These are phyloP conservation scores for Saccharomycopsis fermentans DNA, from an alignment of 805 yeast species.

Conservation along the genomic window DNA sequence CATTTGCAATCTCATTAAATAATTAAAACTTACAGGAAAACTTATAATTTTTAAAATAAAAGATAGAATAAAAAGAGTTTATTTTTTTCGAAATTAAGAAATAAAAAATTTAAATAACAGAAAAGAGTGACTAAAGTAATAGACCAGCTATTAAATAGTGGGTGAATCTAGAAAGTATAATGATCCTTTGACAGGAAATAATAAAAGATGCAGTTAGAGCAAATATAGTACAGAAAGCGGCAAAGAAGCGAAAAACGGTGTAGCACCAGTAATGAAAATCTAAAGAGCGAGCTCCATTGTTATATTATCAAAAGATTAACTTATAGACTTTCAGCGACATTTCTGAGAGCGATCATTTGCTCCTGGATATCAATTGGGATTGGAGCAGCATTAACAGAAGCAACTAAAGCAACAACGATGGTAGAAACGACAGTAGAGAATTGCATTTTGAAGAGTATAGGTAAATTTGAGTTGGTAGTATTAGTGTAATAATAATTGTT, in stretches of 20 bases:
- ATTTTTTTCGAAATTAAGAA: background rate
- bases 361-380: slow-evolving; percentile 16
- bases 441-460: slow-evolving; percentile 11
- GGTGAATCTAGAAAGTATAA: background rate
- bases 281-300: background rate
- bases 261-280: background rate
- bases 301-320: background rate
- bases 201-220: background rate
- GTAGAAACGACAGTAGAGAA: slow-evolving; percentile 15
- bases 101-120: background rate
- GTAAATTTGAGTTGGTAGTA: background rate
- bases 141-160: background rate
- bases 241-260: background rate
- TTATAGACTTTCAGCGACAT: background rate
- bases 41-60: background rate
- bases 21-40: too few species aligned
- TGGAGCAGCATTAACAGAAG: slow-evolving; percentile 17
- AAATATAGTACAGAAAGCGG: background rate
- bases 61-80: background rate
- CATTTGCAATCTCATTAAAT: too few species aligned
- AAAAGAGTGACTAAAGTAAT: background rate
- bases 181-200: background rate
- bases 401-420: slow-evolving; percentile 11
- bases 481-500: background rate
- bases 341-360: slow-evolving; percentile 3